Conservation (phyloP, 352 stramenopile species). For the Pythium scleroteichum region DNA sequence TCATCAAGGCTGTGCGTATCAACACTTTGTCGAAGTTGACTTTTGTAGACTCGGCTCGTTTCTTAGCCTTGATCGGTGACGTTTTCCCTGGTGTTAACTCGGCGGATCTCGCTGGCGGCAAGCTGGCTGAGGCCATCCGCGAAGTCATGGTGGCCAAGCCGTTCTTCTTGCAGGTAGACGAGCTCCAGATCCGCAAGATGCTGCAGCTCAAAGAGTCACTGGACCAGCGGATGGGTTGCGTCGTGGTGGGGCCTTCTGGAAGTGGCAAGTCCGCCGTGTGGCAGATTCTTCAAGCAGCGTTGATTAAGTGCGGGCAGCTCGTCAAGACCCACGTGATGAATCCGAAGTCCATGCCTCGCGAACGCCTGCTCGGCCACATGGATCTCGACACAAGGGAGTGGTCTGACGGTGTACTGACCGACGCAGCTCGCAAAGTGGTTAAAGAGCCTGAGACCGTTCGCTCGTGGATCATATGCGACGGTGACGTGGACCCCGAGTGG, state of each 20-base stretch:
- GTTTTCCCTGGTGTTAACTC: constrained; percentile 91
- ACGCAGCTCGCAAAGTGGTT: constrained; percentile 89
- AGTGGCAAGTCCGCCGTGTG: constrained; percentile 95
- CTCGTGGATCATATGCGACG: constrained; percentile 96
- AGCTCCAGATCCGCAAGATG: constrained; percentile 94
- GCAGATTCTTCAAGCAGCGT: constrained; percentile 88
- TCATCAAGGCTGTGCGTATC: constrained; percentile 95
- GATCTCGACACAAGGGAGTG: constrained; percentile 95
- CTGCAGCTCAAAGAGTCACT: constrained; percentile 95
- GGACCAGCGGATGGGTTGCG: constrained; percentile 94
- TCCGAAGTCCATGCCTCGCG: constrained; percentile 93
- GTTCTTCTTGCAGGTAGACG: constrained; percentile 87
- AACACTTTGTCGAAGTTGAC: constrained; percentile 97
- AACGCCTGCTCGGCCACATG: constrained; percentile 92
- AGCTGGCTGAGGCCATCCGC: constrained; percentile 83
- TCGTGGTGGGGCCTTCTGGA: constrained; percentile 92
- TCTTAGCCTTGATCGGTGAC: constrained; percentile 92
- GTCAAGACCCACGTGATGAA: constrained; percentile 97
- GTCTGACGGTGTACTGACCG: constrained; percentile 94
- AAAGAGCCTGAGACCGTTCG: constrained; percentile 88
- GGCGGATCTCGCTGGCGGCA: constrained; percentile 78
- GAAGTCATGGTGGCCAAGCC: constrained; percentile 90
- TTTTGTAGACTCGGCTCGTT: constrained; percentile 88
- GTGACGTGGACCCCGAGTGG: constrained; percentile 96
- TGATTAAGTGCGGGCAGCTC: constrained; percentile 79